Evolutionary conservation across 352 stramenopile species (phyloP).

Genomic region (Phytophthora parvispora): DNA sequence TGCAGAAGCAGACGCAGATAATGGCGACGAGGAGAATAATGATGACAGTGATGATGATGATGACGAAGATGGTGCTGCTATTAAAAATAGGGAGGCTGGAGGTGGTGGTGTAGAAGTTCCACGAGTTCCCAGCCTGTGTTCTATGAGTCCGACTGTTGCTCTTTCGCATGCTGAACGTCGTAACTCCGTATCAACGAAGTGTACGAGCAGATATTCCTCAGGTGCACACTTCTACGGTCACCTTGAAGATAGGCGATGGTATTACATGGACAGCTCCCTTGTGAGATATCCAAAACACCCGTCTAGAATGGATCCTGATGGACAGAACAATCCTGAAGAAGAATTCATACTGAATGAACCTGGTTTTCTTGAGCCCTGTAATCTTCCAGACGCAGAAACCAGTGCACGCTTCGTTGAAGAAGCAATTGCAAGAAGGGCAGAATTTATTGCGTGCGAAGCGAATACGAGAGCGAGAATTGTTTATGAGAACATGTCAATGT

Average conservation of each 20-base stretch:
- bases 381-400: constrained; percentile 17
- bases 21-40: constrained; percentile 43
- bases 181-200: constrained; percentile 15
- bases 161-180: not conserved
- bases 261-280: constrained; percentile 29
- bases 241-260: constrained; percentile 38
- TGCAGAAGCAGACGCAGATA: constrained; percentile 13
- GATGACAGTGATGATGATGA: constrained; percentile 60
- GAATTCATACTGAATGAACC: constrained; percentile 39
- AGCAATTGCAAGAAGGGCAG: constrained; percentile 17
- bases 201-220: constrained; percentile 3
- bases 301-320: constrained; percentile 22
- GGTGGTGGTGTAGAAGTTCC: not conserved
- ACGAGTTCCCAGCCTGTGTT: constrained; percentile 9
- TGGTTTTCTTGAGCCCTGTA: constrained; percentile 32
- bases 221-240: constrained; percentile 16
- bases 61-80: constrained; percentile 21
- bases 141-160: not conserved
- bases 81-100: constrained; percentile 3
- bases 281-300: constrained; percentile 49
- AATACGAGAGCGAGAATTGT: constrained; percentile 50
- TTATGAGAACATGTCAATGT: constrained; percentile 59
- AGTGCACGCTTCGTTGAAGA: constrained; percentile 26
- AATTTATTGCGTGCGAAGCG: constrained; percentile 56
- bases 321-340: constrained; percentile 28